A percentile compares a stretch with the other conserved stretches of the same genome.
phyloP scores from a whole-genome alignment of 139 green algal species.

The Desmodesmus armatus region DNA sequence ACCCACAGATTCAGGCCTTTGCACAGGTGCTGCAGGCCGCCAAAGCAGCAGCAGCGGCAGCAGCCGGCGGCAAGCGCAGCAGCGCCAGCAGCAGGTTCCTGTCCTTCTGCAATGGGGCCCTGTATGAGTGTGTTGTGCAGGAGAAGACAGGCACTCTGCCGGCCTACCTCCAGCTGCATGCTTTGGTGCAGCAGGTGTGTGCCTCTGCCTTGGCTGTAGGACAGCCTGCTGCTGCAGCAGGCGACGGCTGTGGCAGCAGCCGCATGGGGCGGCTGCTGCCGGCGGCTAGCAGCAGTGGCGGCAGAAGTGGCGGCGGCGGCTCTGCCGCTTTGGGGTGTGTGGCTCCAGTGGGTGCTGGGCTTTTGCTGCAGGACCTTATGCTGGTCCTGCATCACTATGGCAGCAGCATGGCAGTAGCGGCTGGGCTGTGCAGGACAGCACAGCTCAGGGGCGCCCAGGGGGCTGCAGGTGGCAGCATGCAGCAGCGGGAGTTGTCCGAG shows the following conservation, averaged over 20 bases:
- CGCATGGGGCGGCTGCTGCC: not conserved
- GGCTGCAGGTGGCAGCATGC: slow-evolving; percentile 12
- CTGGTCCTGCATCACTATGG: slow-evolving; percentile 53
- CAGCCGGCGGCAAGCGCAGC: not conserved
- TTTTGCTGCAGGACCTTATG: slow-evolving; percentile 59
- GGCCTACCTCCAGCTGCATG: slow-evolving; percentile 69
- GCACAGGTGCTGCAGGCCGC: slow-evolving; percentile 53
- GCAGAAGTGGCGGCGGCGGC: not conserved
- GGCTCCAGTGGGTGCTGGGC: slow-evolving; percentile 7
- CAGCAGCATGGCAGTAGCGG: slow-evolving; percentile 40
- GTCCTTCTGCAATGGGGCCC: slow-evolving; percentile 57
- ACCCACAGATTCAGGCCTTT: slow-evolving; percentile 77
- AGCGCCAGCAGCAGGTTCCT: slow-evolving; percentile 42
- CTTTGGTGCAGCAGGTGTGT: slow-evolving; percentile 41
- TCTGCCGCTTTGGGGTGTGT: not conserved
- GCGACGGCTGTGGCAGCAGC: not conserved
- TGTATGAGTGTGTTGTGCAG: slow-evolving; percentile 79
- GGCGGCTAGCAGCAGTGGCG: slow-evolving; percentile 18
- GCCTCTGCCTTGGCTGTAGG: not conserved
- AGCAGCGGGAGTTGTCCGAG: slow-evolving; percentile 8
- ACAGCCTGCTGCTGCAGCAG: slow-evolving; percentile 12
- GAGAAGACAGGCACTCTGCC: slow-evolving; percentile 71
- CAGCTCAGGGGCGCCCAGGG: not conserved
- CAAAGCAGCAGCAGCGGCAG: slow-evolving; percentile 22
- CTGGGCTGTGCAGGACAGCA: slow-evolving; percentile 8